Evolutionary conservation across 768 basidiomycete species (phyloP), one percentile per base, ranked within the genome.

Genomic region (Cantharellus anzutake): DNA sequence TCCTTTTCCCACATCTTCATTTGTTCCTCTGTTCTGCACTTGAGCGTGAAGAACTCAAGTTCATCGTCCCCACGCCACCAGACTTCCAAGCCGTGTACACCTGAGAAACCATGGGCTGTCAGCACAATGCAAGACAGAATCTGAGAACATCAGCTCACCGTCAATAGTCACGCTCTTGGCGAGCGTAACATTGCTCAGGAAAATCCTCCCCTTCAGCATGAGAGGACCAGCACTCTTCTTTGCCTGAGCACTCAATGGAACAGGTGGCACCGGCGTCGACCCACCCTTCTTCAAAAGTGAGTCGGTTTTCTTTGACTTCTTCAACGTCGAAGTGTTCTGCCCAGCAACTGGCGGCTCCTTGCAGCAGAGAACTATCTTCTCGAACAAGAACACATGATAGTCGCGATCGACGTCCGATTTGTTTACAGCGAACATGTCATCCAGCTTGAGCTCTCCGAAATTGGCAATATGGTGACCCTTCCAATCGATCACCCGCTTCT

Each of bases 341-440:
- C 76, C 75, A 14, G 76, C 68, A 11, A 48, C 29, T 29, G 44
- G 44, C 3, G 85, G 84, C 70, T 98, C 96, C 70, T 98, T 98
- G 76, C 96, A 98, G 72, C 96, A 99, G 29, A 98, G 78, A 64
- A 99, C 91, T 71, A 99, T 99, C 74, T 91, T 91, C 73, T 98
- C 93, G 65, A 99, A 99, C 41, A 99, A 76, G 77, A 97, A 99
- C 60, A 99, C 93, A 65, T 94, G 91, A 67, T 98, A 98, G 70
- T 99, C 96, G 65, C 96, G 80, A 69, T 97, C 92, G 66, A 92
- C 86, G 61, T 93, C 92, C 56, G 84, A 86, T 72, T 98, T 99
- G 66, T 86, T 94, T 60, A 98, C 96, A 60, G 84, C 81, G 70
- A 98, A 98, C 60, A 91, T 79, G 69, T 97, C 96, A 69, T 98